Base-by-base conservation (phyloP, 2,329 filamentous ascomycete species). In the Aquanectria penicillioides region DNA sequence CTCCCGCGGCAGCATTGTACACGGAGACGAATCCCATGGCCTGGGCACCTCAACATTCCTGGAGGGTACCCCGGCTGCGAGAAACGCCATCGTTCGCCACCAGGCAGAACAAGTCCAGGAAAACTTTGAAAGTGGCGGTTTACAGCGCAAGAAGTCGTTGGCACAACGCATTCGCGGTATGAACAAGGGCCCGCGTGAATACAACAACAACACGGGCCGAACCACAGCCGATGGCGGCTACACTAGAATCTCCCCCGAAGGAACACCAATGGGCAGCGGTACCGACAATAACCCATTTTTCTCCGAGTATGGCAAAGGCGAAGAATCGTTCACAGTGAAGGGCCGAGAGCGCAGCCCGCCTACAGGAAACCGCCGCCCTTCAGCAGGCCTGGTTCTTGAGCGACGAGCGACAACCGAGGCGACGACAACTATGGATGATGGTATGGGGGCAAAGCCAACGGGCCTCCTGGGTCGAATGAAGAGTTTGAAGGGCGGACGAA, bases 31-130 rank as follows among this genome's bases (percentile, higher is more conserved):
- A 76, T 89, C 87, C 4, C 80, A 92, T 61, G 95, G 95, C 9
- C 80, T 99, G 7, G 95, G 95, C 50, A 97, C 94, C 2, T 97
- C 93, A 28, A 99, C 95, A 2, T 98, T 98, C 81, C 79, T 99
- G 18, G 95, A 99, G 70, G 95, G 95, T 29, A 91, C 95, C 2
- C 94, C 95, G 12, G 95, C 94, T 23, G 91, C 94, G 23, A 88
- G 88, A 67, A 86, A 88, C 7, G 92, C 90, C 15, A 92, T 97
- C 51, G 86, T 92, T 73, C 88, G 90, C 60, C 87, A 87, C 46
- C 86, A 94, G 69, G 89, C 85, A 26, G 93, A 89, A 68, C 77
- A 91, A 61, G 83, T 82, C 6, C 84, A 83, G 15, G 85, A 89
- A 40, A 83, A 85, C 57, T 72, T 79, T 52, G 76, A 83, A 18